Conservation (phyloP, 2,329 filamentous ascomycete species). For the Blastomyces silverae region DNA sequence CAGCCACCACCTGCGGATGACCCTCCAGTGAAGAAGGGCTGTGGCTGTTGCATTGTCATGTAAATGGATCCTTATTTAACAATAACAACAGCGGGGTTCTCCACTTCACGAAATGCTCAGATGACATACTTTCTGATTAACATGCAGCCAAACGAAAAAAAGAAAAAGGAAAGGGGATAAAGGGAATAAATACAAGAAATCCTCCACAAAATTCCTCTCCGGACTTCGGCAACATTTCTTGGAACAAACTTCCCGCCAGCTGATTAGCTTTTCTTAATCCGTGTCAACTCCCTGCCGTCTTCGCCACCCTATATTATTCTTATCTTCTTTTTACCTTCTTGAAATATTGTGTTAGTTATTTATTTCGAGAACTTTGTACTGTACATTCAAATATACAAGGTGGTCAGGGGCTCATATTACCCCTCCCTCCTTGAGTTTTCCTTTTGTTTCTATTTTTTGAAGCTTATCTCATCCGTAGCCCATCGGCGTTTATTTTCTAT, state of each 20-base stretch:
- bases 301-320: background rate
- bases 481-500: conserved; percentile 13
- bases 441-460: background rate
- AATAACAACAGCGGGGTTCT: background rate
- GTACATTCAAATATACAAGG: conserved; percentile 10
- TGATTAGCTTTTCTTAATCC: background rate
- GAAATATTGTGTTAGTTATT: conserved; percentile 13
- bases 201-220: background rate
- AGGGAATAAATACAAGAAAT: background rate
- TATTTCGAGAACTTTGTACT: background rate
- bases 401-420: conserved; percentile 2
- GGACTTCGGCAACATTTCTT: background rate
- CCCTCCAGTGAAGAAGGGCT: conserved; percentile 54
- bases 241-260: background rate
- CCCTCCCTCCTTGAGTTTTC: conserved; percentile 11
- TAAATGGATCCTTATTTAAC: conserved; percentile 36
- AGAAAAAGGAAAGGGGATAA: background rate
- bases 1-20: conserved; percentile 50
- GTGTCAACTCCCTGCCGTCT: background rate
- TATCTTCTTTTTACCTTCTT: conserved; percentile 18
- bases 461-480: background rate
- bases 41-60: conserved; percentile 70
- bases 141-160: background rate
- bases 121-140: background rate
- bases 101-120: background rate